Conservation (phyloP, 306 rosid species). For the cucumber (Cucumis sativus) region DNA sequence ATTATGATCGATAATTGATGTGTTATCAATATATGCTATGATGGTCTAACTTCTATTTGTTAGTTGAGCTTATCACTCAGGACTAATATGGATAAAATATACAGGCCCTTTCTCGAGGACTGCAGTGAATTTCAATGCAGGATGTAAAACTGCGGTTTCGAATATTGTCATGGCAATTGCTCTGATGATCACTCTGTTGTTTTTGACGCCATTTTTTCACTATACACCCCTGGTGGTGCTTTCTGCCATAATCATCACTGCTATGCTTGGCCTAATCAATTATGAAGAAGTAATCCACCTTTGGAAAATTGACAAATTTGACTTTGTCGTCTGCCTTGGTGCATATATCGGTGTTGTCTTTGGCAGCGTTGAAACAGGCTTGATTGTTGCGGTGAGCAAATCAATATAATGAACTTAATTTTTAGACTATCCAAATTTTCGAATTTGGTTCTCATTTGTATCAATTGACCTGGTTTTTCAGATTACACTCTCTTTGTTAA, state of each 20-base stretch:
- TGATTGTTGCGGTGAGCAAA: constrained; percentile 27
- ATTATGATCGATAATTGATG: neutral
- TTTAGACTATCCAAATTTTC: neutral
- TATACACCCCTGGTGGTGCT: constrained; percentile 42
- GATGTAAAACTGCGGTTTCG: constrained; percentile 36
- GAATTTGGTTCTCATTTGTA: neutral
- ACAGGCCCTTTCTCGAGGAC: constrained; percentile 36
- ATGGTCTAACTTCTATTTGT: neutral
- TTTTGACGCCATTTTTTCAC: constrained; percentile 32
- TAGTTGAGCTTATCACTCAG: neutral
- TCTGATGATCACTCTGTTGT: constrained; percentile 31
- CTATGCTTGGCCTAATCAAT: constrained; percentile 32
- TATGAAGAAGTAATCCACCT: constrained; percentile 31
- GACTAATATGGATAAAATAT: neutral
- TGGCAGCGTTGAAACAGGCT: constrained; percentile 32
- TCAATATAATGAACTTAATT: neutral
- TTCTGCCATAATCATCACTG: constrained; percentile 30
- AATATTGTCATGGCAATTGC: constrained; percentile 34
- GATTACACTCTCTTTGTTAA: constrained; percentile 7
- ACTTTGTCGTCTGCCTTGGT: constrained; percentile 20
- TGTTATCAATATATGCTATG: neutral
- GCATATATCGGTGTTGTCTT: constrained; percentile 32
- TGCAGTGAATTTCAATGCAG: constrained; percentile 45
- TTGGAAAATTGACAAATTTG: constrained; percentile 37
- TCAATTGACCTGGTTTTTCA: neutral